Evolutionary conservation across 2,329 filamentous ascomycete species (phyloP).

Genomic region (Fusarium phyllophilum): DNA sequence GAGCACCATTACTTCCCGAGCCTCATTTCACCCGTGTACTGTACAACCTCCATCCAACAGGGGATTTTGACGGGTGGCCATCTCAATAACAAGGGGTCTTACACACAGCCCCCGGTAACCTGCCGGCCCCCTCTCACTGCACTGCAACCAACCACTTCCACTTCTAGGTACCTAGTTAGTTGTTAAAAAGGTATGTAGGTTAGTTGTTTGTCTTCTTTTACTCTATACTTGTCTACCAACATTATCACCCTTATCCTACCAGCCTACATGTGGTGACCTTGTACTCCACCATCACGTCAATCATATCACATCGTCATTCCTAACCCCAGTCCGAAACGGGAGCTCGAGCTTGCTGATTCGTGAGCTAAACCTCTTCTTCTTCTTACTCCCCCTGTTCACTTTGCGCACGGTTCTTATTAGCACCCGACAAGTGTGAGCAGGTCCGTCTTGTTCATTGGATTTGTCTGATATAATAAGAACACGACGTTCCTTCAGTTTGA

Average conservation of each 20-base stretch:
- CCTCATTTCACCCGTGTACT: slow-evolving; percentile 15
- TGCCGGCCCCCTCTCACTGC: neutral
- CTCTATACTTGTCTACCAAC: neutral
- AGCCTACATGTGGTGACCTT: slow-evolving; percentile 5
- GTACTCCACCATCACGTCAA: slow-evolving; percentile 42
- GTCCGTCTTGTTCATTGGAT: slow-evolving; percentile 1
- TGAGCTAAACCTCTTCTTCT: slow-evolving; percentile 27
- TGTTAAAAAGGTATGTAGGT: slow-evolving; percentile 16
- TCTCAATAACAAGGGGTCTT: slow-evolving; percentile 22
- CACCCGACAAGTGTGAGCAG: slow-evolving; percentile 27
- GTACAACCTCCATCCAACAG: slow-evolving; percentile 18
- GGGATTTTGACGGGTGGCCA: neutral
- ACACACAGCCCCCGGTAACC: slow-evolving; percentile 11
- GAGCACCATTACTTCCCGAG: slow-evolving; percentile 7
- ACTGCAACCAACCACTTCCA: slow-evolving; percentile 9
- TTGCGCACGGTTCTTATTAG: slow-evolving; percentile 35
- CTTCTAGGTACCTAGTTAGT: neutral
- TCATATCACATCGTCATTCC: slow-evolving; percentile 40
- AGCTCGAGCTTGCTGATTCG: slow-evolving; percentile 33
- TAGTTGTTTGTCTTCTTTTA: neutral
- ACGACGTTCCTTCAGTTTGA: neutral
- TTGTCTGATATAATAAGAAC: slow-evolving; percentile 14
- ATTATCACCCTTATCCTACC: neutral
- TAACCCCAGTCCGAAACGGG: slow-evolving; percentile 33
- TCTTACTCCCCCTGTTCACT: slow-evolving; percentile 21